Conservation (phyloP, 176 grass and related monocot species). For the Sorghum bicolor region Sorghum_bicolor_NCBIv3 NC_012875.2:53568501-53569000, state of each 20-base stretch:
- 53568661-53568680: not conserved
- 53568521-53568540: not conserved
- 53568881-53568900: not conserved
- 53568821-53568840: not conserved
- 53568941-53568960: not conserved
- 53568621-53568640: not conserved
- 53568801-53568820: not conserved
- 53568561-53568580: not conserved
- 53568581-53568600: conserved; percentile 1
- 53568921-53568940: not conserved
- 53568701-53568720: not conserved
- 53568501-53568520: not conserved
- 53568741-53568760: not conserved
- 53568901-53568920: not conserved
- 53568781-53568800: not conserved
- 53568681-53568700: not conserved
- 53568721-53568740: not conserved
- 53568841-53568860: not conserved
- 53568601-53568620: not conserved
- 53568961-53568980: not conserved
- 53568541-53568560: not conserved
- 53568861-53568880: not conserved
- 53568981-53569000: not conserved
- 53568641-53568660: not conserved
- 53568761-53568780: not conserved